A percentile compares a stretch with the other conserved stretches of the same genome.
Conservation (phyloP, 371 early-diverging fungal species). For the Lichtheimia ornata region DNA sequence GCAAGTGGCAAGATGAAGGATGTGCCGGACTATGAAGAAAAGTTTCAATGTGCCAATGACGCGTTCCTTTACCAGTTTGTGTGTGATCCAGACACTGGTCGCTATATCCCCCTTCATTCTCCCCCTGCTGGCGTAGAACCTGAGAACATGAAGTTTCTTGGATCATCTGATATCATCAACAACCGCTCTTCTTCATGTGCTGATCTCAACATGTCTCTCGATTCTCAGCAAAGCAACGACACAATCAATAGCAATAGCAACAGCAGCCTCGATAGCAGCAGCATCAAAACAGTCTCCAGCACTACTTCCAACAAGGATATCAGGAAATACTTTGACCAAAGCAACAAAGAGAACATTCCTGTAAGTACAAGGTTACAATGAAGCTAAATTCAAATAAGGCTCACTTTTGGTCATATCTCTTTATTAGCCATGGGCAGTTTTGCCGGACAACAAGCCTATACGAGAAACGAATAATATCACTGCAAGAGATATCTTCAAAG, state of each 20-base stretch:
- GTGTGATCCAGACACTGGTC: slow-evolving; percentile 56
- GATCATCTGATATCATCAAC: slow-evolving; percentile 1
- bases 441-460: slow-evolving; percentile 8
- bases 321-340: not conserved
- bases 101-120: not conserved
- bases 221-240: not conserved
- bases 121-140: slow-evolving; percentile 5
- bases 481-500: slow-evolving; percentile 6
- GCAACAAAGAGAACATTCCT: slow-evolving; percentile 23
- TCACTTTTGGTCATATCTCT: not conserved
- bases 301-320: not conserved
- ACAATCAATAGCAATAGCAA: too few species aligned
- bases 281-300: too few species aligned
- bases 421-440: slow-evolving; percentile 11
- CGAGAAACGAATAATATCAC: not conserved
- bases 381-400: not conserved
- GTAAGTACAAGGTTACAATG: slow-evolving; percentile 1
- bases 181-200: slow-evolving; percentile 6
- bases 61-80: slow-evolving; percentile 86
- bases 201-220: not conserved
- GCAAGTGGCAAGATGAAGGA: slow-evolving; percentile 38
- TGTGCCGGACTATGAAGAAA: slow-evolving; percentile 58
- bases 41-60: slow-evolving; percentile 72
- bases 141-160: slow-evolving; percentile 14
- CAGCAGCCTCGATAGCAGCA: too few species aligned